phyloP scores from a whole-genome alignment of 768 basidiomycete genomes.

The Panellus pusillus region DNA sequence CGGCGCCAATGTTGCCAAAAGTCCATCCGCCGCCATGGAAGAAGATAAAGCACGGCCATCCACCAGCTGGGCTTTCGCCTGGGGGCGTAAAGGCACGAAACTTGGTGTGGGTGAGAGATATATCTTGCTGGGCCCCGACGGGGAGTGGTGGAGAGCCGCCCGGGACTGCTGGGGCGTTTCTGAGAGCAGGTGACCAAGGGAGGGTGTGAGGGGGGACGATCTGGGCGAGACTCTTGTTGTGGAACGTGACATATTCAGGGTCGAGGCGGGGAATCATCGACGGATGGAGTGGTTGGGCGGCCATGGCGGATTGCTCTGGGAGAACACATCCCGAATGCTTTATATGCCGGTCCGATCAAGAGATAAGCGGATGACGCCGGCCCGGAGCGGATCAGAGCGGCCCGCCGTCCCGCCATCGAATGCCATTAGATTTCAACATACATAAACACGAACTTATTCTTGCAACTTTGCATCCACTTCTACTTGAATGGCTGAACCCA shows the following conservation, averaged over 20 bases:
- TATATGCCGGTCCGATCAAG: too few species aligned
- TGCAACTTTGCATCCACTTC: constrained; percentile 25
- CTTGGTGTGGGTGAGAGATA: constrained; percentile 49
- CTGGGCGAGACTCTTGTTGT: constrained; percentile 49
- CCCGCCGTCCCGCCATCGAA: too few species aligned
- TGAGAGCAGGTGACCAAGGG: constrained; percentile 61
- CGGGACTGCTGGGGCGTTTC: constrained; percentile 51
- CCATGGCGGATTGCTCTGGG: constrained; percentile 7
- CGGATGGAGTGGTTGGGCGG: constrained; percentile 53
- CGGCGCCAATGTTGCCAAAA: constrained; percentile 60
- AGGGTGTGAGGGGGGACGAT: constrained; percentile 52
- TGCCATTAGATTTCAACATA: not conserved
- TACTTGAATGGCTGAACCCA: constrained; percentile 29
- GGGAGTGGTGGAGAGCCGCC: constrained; percentile 56
- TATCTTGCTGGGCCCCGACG: constrained; percentile 57
- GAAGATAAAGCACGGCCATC: constrained; percentile 75
- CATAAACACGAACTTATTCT: not conserved
- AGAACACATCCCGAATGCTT: not conserved
- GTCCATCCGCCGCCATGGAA: constrained; percentile 85
- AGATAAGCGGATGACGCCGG: too few species aligned
- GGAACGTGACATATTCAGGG: constrained; percentile 66
- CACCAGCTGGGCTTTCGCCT: constrained; percentile 45
- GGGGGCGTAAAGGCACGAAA: constrained; percentile 68
- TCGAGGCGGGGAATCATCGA: constrained; percentile 58
- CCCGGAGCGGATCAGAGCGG: too few species aligned